phyloP scores from a whole-genome alignment of 164 flowering plant genomes.

The Vitis vinifera region DNA sequence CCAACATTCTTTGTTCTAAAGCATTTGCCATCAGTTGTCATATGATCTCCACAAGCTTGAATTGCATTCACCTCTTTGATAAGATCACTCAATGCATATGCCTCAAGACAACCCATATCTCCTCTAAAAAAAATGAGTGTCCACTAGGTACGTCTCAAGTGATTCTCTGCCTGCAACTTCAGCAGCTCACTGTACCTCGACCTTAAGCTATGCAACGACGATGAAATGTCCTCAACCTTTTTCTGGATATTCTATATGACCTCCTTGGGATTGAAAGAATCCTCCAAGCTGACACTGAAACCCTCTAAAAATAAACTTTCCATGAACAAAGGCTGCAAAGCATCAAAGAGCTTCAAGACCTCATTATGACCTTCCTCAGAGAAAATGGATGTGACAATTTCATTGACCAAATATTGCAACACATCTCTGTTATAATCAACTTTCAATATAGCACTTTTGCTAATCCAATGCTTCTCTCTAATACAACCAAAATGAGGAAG shows the following conservation, averaged over 20 bases:
- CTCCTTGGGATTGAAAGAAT: slow-evolving; percentile 41
- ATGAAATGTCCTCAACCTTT: slow-evolving; percentile 35
- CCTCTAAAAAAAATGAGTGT: no score
- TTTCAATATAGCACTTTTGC: slow-evolving; percentile 45
- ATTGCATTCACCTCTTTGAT: no score
- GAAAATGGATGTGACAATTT: slow-evolving; percentile 51
- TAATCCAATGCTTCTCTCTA: slow-evolving; percentile 52
- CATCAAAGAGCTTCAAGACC: slow-evolving; percentile 58
- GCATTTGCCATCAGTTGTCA: no score
- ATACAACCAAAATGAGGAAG: slow-evolving; percentile 54
- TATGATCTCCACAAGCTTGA: no score
- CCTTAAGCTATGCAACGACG: slow-evolving; percentile 47
- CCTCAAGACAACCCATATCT: no score
- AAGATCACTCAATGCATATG: no score
- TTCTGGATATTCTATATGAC: slow-evolving; percentile 22
- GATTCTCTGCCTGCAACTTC: slow-evolving; percentile 15
- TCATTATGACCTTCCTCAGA: slow-evolving; percentile 64
- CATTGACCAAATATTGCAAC: slow-evolving; percentile 45
- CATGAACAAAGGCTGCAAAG: slow-evolving; percentile 80
- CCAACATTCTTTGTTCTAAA: no score
- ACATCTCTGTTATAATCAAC: slow-evolving; percentile 48
- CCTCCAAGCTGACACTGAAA: slow-evolving; percentile 67
- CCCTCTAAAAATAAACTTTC: slow-evolving; percentile 65
- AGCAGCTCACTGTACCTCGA: slow-evolving; percentile 49
- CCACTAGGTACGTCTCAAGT: slow-evolving; percentile 18